Evolutionary conservation across 2,329 filamentous ascomycete genomes (phyloP).

Genomic region (Harringtonia lauricola): DNA sequence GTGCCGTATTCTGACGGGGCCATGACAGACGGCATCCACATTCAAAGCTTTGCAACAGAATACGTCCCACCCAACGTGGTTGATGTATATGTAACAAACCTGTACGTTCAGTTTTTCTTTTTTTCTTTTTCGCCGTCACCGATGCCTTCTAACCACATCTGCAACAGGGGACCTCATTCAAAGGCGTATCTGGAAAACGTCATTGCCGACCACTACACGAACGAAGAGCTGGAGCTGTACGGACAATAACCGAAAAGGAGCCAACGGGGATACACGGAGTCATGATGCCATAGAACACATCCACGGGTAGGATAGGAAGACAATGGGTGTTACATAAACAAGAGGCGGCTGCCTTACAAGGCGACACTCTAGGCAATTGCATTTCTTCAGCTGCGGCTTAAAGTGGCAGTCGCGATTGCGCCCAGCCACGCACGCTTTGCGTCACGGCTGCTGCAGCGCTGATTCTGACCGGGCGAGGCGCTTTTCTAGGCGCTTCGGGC

Average conservation of each 20-base stretch:
- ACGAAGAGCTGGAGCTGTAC: constrained; percentile 13
- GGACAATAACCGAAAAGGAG: not conserved
- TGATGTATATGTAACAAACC: constrained; percentile 76
- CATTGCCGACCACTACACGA: constrained; percentile 19
- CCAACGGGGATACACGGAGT: too few species aligned
- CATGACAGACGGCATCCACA: constrained; percentile 65
- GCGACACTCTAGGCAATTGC: too few species aligned
- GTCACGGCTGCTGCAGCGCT: too few species aligned
- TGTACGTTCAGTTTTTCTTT: constrained; percentile 30
- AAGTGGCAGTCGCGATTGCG: too few species aligned
- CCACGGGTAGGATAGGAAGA: too few species aligned
- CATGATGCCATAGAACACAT: too few species aligned
- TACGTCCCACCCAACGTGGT: constrained; percentile 68
- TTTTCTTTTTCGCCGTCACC: constrained; percentile 10
- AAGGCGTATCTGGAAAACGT: constrained; percentile 17
- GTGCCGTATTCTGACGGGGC: constrained; percentile 69
- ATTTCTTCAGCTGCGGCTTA: too few species aligned
- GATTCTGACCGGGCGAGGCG: too few species aligned
- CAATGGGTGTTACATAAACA: too few species aligned
- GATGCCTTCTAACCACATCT: constrained; percentile 8
- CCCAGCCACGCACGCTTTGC: too few species aligned
- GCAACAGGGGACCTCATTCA: constrained; percentile 19
- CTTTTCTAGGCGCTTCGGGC: too few species aligned
- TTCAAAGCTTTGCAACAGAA: constrained; percentile 72
- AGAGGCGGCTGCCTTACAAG: too few species aligned